A percentile compares a stretch with the other conserved stretches of the same genome.
Evolutionary conservation across 139 green algal species (phyloP).

Genomic region (Astrephomene gubernaculifera): DNA sequence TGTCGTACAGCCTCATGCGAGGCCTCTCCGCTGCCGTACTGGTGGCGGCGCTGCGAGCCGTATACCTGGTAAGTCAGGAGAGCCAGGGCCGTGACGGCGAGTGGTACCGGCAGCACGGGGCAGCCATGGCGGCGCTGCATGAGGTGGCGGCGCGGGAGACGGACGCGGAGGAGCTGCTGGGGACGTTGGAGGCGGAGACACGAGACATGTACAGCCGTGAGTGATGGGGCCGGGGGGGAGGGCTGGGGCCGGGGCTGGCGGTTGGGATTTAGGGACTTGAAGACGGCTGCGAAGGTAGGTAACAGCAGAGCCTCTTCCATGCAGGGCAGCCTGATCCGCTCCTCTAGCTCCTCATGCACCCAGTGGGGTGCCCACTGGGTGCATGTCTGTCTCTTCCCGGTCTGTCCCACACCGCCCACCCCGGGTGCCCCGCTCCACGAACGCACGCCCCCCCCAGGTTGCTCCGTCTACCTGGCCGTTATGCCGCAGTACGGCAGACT

Average conservation of each 20-base stretch:
- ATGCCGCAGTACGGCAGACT: constrained; percentile 28
- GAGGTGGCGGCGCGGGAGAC: constrained; percentile 33
- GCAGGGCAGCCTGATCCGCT: no score
- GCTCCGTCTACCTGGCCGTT: constrained; percentile 33
- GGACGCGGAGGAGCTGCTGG: constrained; percentile 32
- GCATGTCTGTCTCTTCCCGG: no score
- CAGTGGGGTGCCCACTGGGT: no score
- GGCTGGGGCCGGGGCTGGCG: background rate
- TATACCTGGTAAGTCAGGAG: constrained; percentile 39
- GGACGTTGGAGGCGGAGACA: constrained; percentile 8
- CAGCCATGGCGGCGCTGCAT: constrained; percentile 16
- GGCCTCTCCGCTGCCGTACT: constrained; percentile 15
- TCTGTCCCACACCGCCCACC: background rate
- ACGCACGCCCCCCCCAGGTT: constrained; percentile 1
- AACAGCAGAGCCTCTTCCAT: no score
- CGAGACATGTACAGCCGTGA: constrained; percentile 32
- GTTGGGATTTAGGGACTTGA: no score
- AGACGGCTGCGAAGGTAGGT: no score
- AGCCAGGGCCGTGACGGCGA: constrained; percentile 9
- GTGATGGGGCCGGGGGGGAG: background rate
- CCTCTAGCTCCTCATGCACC: no score
- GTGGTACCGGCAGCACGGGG: constrained; percentile 40
- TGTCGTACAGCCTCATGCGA: constrained; percentile 1
- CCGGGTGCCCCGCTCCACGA: no score
- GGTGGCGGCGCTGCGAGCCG: constrained; percentile 24